Percentiles rank a stretch among this genome's conserved stretches.
These are phyloP conservation scores for Hansenula lynferdii DNA, from an alignment of 1,139 yeast genomes.

Conservation along the genomic window DNA sequence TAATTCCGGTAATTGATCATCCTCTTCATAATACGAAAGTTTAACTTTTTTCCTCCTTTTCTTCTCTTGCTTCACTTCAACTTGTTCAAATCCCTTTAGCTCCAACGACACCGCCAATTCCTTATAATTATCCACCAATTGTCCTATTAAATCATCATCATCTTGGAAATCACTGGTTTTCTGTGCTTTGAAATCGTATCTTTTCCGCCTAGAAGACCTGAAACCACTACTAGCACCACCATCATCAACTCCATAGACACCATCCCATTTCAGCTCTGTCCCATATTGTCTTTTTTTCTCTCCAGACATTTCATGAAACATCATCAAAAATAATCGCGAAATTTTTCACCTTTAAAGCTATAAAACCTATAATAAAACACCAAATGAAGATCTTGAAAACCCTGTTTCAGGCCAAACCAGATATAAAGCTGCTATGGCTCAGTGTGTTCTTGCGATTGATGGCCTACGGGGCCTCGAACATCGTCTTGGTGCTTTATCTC, in stretches of 20 bases:
- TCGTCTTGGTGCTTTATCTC: constrained; percentile 69
- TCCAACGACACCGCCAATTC: constrained; percentile 7
- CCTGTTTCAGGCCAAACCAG: constrained; percentile 24
- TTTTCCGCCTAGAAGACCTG: constrained; percentile 8
- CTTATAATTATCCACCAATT: constrained; percentile 6
- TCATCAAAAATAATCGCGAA: background rate
- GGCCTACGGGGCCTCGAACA: constrained; percentile 80
- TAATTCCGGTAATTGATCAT: constrained; percentile 1
- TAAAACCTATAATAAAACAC: background rate
- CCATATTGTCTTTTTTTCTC: background rate
- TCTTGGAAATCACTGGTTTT: constrained; percentile 15
- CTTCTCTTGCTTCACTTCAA: too few relatives aligned
- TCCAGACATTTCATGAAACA: background rate
- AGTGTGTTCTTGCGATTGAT: constrained; percentile 71
- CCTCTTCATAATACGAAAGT: constrained; percentile 9
- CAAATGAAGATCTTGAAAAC: background rate
- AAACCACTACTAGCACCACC: constrained; percentile 6
- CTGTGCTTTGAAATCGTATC: constrained; percentile 10
- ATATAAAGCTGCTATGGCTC: constrained; percentile 62
- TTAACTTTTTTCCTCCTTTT: constrained; percentile 9
- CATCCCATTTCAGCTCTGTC: constrained; percentile 11
- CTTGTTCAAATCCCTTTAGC: constrained; percentile 3
- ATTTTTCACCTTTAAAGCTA: background rate
- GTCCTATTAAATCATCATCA: constrained; percentile 13
- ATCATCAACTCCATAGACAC: background rate